Conservation (phyloP, 73 alveolate genomes). For the Tetrahymena elliotti region DNA sequence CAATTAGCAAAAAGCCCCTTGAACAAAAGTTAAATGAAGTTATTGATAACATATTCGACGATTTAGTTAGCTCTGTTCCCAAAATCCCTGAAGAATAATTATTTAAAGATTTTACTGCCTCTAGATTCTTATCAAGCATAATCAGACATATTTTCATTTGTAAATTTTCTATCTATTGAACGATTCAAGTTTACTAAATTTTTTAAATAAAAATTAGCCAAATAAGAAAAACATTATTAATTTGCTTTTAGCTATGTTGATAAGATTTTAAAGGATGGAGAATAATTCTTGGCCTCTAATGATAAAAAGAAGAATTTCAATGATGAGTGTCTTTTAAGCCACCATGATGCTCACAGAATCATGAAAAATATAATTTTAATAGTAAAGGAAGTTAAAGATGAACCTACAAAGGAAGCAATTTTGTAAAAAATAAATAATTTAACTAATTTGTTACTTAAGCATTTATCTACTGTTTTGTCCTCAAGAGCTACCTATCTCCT, state of each 20-base stretch:
- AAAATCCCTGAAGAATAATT: neutral
- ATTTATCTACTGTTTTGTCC: neutral
- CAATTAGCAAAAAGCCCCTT: neutral
- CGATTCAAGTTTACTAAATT: neutral
- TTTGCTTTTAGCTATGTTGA: neutral
- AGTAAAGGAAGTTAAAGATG: neutral
- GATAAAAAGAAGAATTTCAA: neutral
- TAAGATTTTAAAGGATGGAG: neutral
- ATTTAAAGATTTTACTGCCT: neutral
- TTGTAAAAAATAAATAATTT: neutral
- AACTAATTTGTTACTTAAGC: neutral
- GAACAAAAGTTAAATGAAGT: neutral
- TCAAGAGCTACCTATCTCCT: neutral
- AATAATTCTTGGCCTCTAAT: neutral
- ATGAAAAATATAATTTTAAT: neutral
- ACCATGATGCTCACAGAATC: neutral
- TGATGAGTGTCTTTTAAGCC: neutral
- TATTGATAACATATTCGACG: neutral
- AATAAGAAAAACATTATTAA: neutral
- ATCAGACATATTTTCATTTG: neutral
- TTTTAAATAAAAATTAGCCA: neutral
- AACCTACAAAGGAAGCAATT: neutral
- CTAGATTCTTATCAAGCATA: neutral
- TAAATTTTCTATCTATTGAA: neutral
- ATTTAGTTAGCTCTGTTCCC: neutral